Evolutionary conservation across 345 rosid genomes (phyloP).

Genomic region (Aquilaria yunnanensis): DNA sequence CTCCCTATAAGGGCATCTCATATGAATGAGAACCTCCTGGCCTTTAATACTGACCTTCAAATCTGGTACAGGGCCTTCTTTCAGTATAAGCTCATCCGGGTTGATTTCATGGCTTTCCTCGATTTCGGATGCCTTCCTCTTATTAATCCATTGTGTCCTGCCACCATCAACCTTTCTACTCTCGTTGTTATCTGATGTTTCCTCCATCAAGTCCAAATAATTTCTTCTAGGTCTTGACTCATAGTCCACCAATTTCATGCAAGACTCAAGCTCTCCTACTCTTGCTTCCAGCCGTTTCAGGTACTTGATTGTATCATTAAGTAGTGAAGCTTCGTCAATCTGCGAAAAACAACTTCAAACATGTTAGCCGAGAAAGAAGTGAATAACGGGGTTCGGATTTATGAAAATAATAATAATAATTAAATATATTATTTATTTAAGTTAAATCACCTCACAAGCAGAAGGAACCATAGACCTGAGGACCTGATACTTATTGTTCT

Average conservation of each 20-base stretch:
- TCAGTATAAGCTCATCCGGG: constrained; percentile 21
- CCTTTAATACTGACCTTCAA: constrained; percentile 43
- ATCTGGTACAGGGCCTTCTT: constrained; percentile 21
- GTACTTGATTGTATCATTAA: constrained; percentile 57
- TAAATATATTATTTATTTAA: too few species aligned
- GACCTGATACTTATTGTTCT: constrained; percentile 41
- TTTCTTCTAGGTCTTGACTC: constrained; percentile 40
- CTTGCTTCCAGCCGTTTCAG: constrained; percentile 62
- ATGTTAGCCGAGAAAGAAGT: not conserved
- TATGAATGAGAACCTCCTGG: constrained; percentile 55
- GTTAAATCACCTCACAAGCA: constrained; percentile 39
- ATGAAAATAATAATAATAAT: not conserved
- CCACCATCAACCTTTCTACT: constrained; percentile 22
- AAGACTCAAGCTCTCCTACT: constrained; percentile 77
- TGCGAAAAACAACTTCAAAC: constrained; percentile 19
- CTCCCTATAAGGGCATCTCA: constrained; percentile 62
- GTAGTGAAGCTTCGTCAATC: constrained; percentile 58
- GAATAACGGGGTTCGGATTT: not conserved
- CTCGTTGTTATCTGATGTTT: constrained; percentile 61
- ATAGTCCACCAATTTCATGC: constrained; percentile 49
- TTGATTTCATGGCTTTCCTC: constrained; percentile 36
- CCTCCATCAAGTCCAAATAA: constrained; percentile 40
- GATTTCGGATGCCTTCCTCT: constrained; percentile 56
- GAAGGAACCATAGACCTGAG: constrained; percentile 56
- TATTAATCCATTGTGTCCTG: constrained; percentile 40